Conservation (phyloP, 192 early-diverging fungal species). For the Backusella tarrabulga region DNA sequence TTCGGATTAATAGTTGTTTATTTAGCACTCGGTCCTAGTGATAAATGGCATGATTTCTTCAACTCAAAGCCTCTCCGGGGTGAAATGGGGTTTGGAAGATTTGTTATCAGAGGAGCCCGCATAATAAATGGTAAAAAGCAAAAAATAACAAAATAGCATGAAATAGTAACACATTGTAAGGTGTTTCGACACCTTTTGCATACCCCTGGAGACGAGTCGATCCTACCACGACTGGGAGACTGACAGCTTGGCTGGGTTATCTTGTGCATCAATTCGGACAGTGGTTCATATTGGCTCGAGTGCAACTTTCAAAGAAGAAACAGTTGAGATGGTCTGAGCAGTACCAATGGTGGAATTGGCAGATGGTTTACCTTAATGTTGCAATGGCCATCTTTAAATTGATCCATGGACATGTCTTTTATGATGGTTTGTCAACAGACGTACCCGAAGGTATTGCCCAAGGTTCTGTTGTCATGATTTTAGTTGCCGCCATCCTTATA, state of each 20-base stretch:
- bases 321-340: conserved; percentile 19
- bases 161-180: background rate
- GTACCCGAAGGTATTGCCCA: conserved; percentile 32
- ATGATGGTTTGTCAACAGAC: conserved; percentile 33
- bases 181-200: conserved; percentile 26
- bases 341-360: conserved; percentile 33
- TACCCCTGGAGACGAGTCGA: conserved; percentile 26
- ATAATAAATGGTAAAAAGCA: background rate
- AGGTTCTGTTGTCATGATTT: conserved; percentile 28
- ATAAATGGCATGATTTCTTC: conserved; percentile 14
- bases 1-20: conserved; percentile 5
- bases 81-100: conserved; percentile 28
- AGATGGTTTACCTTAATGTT: conserved; percentile 30
- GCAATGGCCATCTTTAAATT: conserved; percentile 29
- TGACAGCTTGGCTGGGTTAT: conserved; percentile 24
- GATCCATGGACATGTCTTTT: conserved; percentile 24
- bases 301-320: conserved; percentile 14
- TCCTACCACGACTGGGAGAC: conserved; percentile 2
- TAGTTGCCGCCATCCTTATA: conserved; percentile 29
- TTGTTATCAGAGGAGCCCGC: conserved; percentile 27
- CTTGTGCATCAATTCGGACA: conserved; percentile 30
- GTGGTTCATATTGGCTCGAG: conserved; percentile 21
- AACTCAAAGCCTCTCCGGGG: conserved; percentile 26
- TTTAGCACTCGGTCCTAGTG: background rate
- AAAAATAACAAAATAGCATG: background rate